Percentiles rank a stretch among this genome's conserved stretches.
These are phyloP conservation scores for Eucalyptus pauciflora DNA, from an alignment of 345 rosid species.

Conservation along the genomic window DNA sequence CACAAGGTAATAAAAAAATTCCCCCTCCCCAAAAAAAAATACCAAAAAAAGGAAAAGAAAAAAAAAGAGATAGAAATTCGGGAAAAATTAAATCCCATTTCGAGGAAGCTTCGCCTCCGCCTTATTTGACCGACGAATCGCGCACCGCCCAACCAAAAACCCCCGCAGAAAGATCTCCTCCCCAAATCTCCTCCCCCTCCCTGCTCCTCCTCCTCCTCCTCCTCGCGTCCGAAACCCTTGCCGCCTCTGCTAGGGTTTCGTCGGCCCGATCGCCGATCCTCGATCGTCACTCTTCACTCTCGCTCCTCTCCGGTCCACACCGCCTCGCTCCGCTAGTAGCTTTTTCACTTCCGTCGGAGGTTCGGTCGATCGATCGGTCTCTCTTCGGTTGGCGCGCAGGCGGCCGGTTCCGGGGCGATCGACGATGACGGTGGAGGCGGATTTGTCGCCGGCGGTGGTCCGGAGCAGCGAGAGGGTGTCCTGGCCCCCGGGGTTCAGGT, in stretches of 20 bases:
- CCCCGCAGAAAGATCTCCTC: background rate
- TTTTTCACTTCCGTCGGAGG: background rate
- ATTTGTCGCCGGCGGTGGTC: background rate
- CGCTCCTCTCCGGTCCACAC: background rate
- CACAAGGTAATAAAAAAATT: background rate
- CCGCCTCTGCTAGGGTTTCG: background rate
- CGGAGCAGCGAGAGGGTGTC: conserved; percentile 44
- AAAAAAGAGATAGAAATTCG: background rate
- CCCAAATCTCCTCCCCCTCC: background rate
- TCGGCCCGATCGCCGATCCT: background rate
- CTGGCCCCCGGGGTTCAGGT: conserved; percentile 91
- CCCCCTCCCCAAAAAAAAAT: background rate
- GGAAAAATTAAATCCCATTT: background rate
- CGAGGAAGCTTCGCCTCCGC: background rate
- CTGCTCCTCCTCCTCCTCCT: background rate
- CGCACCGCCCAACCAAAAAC: background rate
- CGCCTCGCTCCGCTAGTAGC: background rate
- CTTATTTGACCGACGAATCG: background rate
- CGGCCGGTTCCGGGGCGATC: background rate
- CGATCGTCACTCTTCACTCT: background rate
- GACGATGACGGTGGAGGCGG: conserved; percentile 13
- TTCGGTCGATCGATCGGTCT: background rate
- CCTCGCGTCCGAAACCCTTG: background rate
- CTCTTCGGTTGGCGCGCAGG: background rate
- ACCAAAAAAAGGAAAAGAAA: too few relatives aligned